A percentile compares a stretch with the other conserved stretches of the same genome.
These are phyloP conservation scores for Tothia fuscella DNA, from an alignment of 2,329 filamentous ascomycete species.

Conservation along the genomic window DNA sequence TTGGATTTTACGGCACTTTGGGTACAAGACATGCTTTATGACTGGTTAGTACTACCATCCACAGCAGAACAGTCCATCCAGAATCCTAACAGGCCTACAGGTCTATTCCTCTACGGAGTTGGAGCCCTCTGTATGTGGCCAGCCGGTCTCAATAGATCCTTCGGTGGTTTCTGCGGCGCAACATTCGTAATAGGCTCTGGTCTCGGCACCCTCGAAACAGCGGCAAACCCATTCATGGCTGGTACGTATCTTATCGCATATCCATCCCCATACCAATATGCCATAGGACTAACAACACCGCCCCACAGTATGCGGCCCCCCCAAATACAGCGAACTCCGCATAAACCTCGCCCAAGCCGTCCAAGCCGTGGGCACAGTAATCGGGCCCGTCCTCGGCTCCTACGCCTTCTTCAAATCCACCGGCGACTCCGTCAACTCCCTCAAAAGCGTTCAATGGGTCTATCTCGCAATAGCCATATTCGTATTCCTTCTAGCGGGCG, in stretches of 20 bases:
- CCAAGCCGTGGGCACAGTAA: conserved; percentile 1
- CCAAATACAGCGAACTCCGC: conserved; percentile 60
- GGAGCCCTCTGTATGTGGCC: conserved; percentile 77
- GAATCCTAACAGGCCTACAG: conserved; percentile 30
- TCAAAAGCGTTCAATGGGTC: conserved; percentile 60
- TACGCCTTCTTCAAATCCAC: conserved; percentile 61
- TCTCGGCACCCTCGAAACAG: conserved; percentile 64
- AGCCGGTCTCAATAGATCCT: conserved; percentile 58
- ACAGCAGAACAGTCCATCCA: background rate
- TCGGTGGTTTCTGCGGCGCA: conserved; percentile 59
- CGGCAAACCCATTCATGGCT: conserved; percentile 68
- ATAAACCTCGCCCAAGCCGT: conserved; percentile 44
- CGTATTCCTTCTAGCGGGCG: background rate
- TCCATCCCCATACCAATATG: no score
- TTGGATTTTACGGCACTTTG: conserved; percentile 56
- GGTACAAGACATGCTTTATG: conserved; percentile 73
- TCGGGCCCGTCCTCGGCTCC: conserved; percentile 46
- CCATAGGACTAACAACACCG: no score
- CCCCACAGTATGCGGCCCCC: conserved; percentile 62
- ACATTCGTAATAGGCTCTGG: conserved; percentile 65
- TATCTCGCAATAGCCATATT: conserved; percentile 43
- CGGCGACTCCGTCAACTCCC: conserved; percentile 42
- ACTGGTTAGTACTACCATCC: background rate
- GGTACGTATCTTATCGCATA: no score
- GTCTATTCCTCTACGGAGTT: conserved; percentile 54